These are phyloP conservation scores for Phytophthora tentaculata DNA, from an alignment of 352 stramenopile genomes.

Conservation along the genomic window DNA sequence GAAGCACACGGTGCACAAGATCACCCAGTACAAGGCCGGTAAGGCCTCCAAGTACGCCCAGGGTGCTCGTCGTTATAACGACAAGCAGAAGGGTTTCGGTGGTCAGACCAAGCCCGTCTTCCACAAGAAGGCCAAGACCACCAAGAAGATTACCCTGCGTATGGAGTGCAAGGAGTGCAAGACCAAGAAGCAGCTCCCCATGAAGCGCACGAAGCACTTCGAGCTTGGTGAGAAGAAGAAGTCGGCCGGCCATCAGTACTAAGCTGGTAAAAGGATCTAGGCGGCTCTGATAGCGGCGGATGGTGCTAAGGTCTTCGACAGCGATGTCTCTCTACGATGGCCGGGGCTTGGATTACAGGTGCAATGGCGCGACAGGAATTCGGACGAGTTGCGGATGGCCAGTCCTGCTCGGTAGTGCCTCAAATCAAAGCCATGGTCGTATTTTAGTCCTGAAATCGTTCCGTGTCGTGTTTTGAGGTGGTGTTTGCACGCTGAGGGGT, in stretches of 20 bases:
- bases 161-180: slow-evolving; percentile 99
- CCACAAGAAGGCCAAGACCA: slow-evolving; percentile 99
- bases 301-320: slow-evolving; percentile 23
- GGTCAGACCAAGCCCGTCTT: slow-evolving; percentile 99
- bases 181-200: slow-evolving; percentile 98
- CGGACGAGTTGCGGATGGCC: slow-evolving; percentile 13
- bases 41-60: slow-evolving; percentile 99
- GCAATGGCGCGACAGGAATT: slow-evolving; percentile 2
- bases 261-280: slow-evolving; percentile 52
- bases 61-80: slow-evolving; percentile 97
- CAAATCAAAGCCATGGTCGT: slow-evolving; percentile 63
- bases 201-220: slow-evolving; percentile 99
- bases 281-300: neutral
- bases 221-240: slow-evolving; percentile 99
- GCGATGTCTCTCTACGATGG: slow-evolving; percentile 34
- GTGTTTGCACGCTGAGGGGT: neutral
- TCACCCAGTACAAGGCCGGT: slow-evolving; percentile 99
- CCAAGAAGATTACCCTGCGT: slow-evolving; percentile 96
- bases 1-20: slow-evolving; percentile 99
- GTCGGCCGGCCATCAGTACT: slow-evolving; percentile 97
- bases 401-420: slow-evolving; percentile 32
- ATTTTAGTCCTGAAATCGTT: slow-evolving; percentile 55
- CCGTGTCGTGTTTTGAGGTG: neutral
- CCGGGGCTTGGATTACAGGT: slow-evolving; percentile 15
- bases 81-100: slow-evolving; percentile 99